A percentile compares a stretch with the other conserved stretches of the same genome.
These are phyloP conservation scores for Tanacetum coccineum DNA, from an alignment of 129 eudicot species.

Conservation along the genomic window DNA sequence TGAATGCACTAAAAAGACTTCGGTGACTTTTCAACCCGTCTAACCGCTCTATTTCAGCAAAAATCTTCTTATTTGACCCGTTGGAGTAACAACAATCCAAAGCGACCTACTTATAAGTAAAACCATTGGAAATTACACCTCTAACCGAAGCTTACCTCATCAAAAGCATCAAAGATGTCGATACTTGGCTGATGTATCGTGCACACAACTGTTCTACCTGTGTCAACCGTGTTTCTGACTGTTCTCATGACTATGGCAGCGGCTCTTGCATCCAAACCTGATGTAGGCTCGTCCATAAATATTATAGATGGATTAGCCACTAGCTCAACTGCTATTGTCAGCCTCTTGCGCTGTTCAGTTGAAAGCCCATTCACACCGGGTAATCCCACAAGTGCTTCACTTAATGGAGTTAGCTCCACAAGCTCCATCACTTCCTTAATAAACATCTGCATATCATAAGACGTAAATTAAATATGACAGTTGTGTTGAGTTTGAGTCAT, in stretches of 20 bases:
- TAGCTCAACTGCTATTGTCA: conserved; percentile 56
- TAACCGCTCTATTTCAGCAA: too few relatives aligned
- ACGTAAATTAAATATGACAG: neutral
- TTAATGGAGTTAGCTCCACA: conserved; percentile 42
- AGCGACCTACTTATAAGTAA: too few relatives aligned
- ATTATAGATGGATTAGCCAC: conserved; percentile 60
- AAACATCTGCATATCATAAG: conserved; percentile 33
- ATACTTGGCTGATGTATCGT: conserved; percentile 53
- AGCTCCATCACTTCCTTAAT: conserved; percentile 47
- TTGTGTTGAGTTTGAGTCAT: too few relatives aligned
- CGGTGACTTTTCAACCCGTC: too few relatives aligned
- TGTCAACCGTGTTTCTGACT: conserved; percentile 42
- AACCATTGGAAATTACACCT: too few relatives aligned
- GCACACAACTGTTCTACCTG: conserved; percentile 55
- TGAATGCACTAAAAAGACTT: too few relatives aligned
- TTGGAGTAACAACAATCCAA: too few relatives aligned
- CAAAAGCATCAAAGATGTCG: conserved; percentile 50
- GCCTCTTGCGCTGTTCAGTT: conserved; percentile 49
- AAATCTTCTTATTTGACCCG: neutral
- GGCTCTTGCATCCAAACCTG: conserved; percentile 60
- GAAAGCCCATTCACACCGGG: conserved; percentile 50
- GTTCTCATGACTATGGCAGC: conserved; percentile 62
- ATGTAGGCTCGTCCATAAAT: conserved; percentile 61
- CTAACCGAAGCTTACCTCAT: conserved; percentile 30
- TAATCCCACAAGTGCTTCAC: conserved; percentile 46